phyloP scores from a whole-genome alignment of 2,329 filamentous ascomycete genomes.

The Xylariaceae sp. region DNA sequence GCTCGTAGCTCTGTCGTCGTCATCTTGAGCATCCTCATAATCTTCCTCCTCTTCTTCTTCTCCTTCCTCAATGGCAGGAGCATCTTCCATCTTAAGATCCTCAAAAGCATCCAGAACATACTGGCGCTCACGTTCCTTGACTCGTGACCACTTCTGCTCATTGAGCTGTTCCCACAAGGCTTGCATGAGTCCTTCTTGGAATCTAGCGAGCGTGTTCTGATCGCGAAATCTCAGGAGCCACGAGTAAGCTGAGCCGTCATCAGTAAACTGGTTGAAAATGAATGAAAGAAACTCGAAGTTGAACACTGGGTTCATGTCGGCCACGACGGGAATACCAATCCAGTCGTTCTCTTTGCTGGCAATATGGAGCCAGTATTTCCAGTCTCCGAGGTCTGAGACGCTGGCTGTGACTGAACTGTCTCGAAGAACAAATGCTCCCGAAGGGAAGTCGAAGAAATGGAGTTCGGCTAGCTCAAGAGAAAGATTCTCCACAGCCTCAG shows the following conservation, averaged over 20 bases:
- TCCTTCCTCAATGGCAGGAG: constrained; percentile 47
- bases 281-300: constrained; percentile 99
- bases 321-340: constrained; percentile 78
- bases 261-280: constrained; percentile 94
- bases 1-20: constrained; percentile 60
- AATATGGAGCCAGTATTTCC: constrained; percentile 95
- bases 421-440: constrained; percentile 77
- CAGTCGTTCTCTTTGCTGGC: constrained; percentile 70
- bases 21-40: constrained; percentile 50
- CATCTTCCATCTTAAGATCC: constrained; percentile 87
- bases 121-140: constrained; percentile 85
- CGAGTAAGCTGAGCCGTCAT: constrained; percentile 85
- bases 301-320: constrained; percentile 96
- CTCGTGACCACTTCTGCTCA: constrained; percentile 87
- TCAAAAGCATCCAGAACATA: constrained; percentile 96
- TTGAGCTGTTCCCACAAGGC: constrained; percentile 96
- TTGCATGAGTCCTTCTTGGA: constrained; percentile 92
- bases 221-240: constrained; percentile 93
- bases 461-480: constrained; percentile 74
- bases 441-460: constrained; percentile 87
- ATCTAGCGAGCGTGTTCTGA: constrained; percentile 70
- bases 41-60: constrained; percentile 50
- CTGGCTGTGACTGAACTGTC: constrained; percentile 69
- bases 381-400: constrained; percentile 80
- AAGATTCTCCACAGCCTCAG: constrained; percentile 67